Base-by-base conservation (phyloP, 2,329 filamentous ascomycete species). In the Huntiella omanensis region DNA sequence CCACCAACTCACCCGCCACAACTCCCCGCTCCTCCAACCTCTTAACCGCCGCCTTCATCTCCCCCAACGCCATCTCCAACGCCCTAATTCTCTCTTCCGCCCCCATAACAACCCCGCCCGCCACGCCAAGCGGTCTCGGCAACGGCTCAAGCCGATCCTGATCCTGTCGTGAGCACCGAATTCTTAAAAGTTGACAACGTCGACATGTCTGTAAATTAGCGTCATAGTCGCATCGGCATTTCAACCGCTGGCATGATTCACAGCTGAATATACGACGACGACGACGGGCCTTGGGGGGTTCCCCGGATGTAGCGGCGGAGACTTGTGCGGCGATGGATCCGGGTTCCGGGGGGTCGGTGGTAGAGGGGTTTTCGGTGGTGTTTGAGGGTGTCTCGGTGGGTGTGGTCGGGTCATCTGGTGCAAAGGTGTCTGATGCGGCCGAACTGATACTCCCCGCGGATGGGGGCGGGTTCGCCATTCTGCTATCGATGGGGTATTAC, bases 161-260 rank as follows among this genome's bases (percentile, higher is more conserved):
- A 28, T 49, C 48, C 32, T 49, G 48, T 13, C 48, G 43, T 15
- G 48, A 49, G 16, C 48, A 49, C 4, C 48, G 43, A 12, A 49
- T 49, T 49, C 48, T 49, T 11, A 46, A 19, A 22, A 46, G 44
- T 42, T 49, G 48, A 28, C 48, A 46, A 34, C 44, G 34, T 10
- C 48, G 45, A 43, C 48, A 49, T 11, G 48, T 46, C 22, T 49
- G 47, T 5, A 49, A 16, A 15, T 41, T 44, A 5, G 47, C 19
- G 22, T 49, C 47, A 34, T 49, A 49, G 38, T 49, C 47, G 19
- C 47, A 49, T 4, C 47, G 43, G 34, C 47, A 49, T 33, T 49
- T 49, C 4, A 49, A 40, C 6, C 47, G 43, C 35, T 49, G 47
- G 13, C 47, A 49, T 11, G 47, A 49, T 37, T 49, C 47, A 16